Conservation (phyloP, 2,329 filamentous ascomycete genomes). For the Amphichorda felina region DNA sequence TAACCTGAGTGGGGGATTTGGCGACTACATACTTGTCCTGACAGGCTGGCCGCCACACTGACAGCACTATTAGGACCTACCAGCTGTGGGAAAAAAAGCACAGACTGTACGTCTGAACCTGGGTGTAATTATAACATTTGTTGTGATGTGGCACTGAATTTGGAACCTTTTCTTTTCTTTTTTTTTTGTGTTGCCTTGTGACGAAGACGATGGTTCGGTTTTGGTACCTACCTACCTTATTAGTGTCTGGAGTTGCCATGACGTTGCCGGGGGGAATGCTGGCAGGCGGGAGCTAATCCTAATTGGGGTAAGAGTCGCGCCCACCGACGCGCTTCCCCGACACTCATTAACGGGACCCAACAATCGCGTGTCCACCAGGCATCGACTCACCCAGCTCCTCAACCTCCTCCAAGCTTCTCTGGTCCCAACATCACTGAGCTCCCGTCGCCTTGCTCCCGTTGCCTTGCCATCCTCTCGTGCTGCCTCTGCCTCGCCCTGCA, state of each 20-base stretch:
- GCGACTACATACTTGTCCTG: no score
- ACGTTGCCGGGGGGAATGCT: conserved; percentile 1
- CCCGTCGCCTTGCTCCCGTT: not conserved
- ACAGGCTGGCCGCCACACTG: no score
- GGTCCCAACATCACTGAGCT: not conserved
- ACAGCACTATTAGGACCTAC: no score
- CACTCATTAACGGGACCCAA: not conserved
- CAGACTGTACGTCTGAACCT: no score
- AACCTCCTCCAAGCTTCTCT: not conserved
- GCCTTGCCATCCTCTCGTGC: not conserved
- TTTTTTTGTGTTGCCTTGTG: no score
- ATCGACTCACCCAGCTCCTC: not conserved
- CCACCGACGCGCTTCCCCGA: not conserved
- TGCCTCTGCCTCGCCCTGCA: not conserved
- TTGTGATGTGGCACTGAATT: no score
- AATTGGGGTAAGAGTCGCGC: not conserved
- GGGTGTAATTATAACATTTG: no score
- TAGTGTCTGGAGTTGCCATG: not conserved
- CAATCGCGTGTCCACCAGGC: not conserved
- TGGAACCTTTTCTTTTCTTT: no score
- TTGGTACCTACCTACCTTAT: no score
- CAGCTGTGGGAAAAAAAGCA: no score
- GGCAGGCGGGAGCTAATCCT: not conserved
- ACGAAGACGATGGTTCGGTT: no score
- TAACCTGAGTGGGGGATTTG: no score